Percentiles rank a stretch among this genome's conserved stretches.
Evolutionary conservation across 805 yeast genomes (phyloP).

Genomic region (Wickerhamomyces pijperi): DNA sequence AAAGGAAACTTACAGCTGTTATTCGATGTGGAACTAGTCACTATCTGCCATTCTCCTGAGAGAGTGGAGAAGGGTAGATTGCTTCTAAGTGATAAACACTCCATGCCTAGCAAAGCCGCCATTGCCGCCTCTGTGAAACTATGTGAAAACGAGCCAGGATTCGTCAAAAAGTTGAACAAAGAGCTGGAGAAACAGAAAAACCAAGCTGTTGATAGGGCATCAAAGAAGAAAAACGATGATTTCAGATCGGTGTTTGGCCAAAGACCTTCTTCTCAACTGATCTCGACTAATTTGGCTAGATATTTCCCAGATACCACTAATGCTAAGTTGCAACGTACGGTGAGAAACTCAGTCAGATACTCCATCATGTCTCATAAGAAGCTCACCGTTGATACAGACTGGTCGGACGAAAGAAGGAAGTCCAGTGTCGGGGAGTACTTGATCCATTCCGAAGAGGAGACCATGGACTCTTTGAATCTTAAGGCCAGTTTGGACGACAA

Average conservation of each 20-base stretch:
- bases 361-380: slow-evolving; percentile 50
- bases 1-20: slow-evolving; percentile 33
- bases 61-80: slow-evolving; percentile 58
- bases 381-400: slow-evolving; percentile 53
- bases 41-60: slow-evolving; percentile 70
- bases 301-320: slow-evolving; percentile 82
- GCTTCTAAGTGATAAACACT: slow-evolving; percentile 54
- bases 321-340: slow-evolving; percentile 63
- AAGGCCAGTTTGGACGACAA: slow-evolving; percentile 20
- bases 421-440: slow-evolving; percentile 10
- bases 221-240: slow-evolving; percentile 10
- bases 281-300: slow-evolving; percentile 79
- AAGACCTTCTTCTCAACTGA: slow-evolving; percentile 87
- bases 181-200: slow-evolving; percentile 2
- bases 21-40: slow-evolving; percentile 71
- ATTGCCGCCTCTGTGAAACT: slow-evolving; percentile 39
- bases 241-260: slow-evolving; percentile 56
- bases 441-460: neutral
- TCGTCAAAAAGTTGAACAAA: no score
- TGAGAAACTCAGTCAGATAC: slow-evolving; percentile 73
- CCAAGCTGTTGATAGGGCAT: neutral
- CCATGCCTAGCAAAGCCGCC: slow-evolving; percentile 53
- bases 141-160: slow-evolving; percentile 17
- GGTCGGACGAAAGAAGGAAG: slow-evolving; percentile 38
- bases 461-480: slow-evolving; percentile 20